These are phyloP conservation scores for Litchi chinensis DNA, from an alignment of 345 rosid species.

Conservation along the genomic window DNA sequence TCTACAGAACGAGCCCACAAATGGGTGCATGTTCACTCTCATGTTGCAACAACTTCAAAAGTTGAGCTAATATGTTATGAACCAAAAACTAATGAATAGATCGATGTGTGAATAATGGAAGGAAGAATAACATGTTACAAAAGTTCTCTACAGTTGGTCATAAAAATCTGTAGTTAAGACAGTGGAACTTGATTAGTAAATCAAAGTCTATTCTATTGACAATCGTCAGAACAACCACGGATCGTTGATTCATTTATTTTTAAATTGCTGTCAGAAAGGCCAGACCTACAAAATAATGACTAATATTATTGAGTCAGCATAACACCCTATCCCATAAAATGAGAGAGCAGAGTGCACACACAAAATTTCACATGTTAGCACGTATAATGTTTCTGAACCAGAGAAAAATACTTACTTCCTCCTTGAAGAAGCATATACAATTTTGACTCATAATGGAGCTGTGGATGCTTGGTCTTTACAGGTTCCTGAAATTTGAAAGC, in stretches of 20 bases:
- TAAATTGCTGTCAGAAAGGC: background rate
- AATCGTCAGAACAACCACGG: background rate
- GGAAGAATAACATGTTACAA: background rate
- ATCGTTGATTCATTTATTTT: background rate
- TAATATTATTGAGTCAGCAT: background rate
- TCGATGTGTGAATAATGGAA: background rate
- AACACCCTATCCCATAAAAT: background rate
- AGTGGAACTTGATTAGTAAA: background rate
- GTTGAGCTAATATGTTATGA: background rate
- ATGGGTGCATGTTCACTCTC: background rate
- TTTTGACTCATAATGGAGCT: slow-evolving; percentile 86
- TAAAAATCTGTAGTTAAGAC: background rate
- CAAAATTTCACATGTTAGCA: background rate
- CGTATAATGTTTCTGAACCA: background rate
- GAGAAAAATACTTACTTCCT: slow-evolving; percentile 64
- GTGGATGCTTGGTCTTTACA: slow-evolving; percentile 88
- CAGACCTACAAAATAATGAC: background rate
- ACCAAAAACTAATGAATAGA: background rate
- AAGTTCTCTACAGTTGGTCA: background rate
- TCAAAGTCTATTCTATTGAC: background rate
- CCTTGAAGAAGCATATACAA: slow-evolving; percentile 89
- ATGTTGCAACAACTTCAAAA: background rate
- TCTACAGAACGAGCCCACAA: background rate
- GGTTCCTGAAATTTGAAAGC: slow-evolving; percentile 55
- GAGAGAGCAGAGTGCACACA: too few relatives aligned